phyloP scores from a whole-genome alignment of 805 yeast genomes.

The Yamadazyma akitaensis region DNA sequence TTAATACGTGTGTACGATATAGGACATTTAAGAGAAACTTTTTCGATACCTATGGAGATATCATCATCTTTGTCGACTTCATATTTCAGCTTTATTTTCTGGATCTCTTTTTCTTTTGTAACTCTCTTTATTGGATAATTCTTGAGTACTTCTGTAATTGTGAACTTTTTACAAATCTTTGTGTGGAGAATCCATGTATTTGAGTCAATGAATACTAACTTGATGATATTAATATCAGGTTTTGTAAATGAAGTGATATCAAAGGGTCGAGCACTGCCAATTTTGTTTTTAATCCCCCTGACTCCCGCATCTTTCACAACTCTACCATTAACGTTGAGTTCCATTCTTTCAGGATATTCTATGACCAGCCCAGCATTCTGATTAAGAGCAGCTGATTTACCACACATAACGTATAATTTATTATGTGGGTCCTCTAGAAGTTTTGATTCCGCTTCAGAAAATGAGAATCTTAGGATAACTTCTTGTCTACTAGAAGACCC shows the following conservation, averaged over 20 bases:
- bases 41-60: conserved; percentile 60
- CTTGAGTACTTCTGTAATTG: not conserved
- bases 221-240: conserved; percentile 21
- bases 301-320: conserved; percentile 48
- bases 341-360: conserved; percentile 71
- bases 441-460: conserved; percentile 32
- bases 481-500: conserved; percentile 15
- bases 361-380: conserved; percentile 19
- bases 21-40: conserved; percentile 74
- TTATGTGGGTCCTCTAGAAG: conserved; percentile 21
- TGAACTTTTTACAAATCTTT: conserved; percentile 18
- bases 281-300: conserved; percentile 71
- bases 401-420: conserved; percentile 53
- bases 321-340: conserved; percentile 56
- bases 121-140: conserved; percentile 10
- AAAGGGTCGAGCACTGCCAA: conserved; percentile 81
- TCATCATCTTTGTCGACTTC: conserved; percentile 46
- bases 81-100: conserved; percentile 37
- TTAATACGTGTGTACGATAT: conserved; percentile 67
- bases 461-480: conserved; percentile 42
- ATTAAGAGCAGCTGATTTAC: conserved; percentile 28
- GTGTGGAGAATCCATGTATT: conserved; percentile 50
- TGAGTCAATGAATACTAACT: conserved; percentile 54
- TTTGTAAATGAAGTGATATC: conserved; percentile 51
- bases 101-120: conserved; percentile 51